Conservation (phyloP, 169 alveolate species). For the Plasmodium ovale region DNA sequence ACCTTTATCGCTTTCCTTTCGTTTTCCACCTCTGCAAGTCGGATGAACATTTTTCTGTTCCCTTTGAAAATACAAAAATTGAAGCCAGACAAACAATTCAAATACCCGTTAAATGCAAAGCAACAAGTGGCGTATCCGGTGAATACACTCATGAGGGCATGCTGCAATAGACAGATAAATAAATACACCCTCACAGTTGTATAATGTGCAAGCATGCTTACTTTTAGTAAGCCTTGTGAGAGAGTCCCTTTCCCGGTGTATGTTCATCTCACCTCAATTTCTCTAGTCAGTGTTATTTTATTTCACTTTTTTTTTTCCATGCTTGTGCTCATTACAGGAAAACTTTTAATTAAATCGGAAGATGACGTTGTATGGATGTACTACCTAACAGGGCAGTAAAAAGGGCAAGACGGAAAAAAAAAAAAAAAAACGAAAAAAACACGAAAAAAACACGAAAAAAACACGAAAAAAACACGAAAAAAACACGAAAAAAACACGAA, state of each 20-base stretch:
- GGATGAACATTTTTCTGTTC: conserved; percentile 58
- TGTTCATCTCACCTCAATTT: neutral
- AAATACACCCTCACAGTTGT: neutral
- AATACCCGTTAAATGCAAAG: conserved; percentile 63
- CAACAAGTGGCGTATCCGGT: conserved; percentile 67
- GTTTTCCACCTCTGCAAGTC: conserved; percentile 5
- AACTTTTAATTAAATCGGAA: conserved; percentile 67
- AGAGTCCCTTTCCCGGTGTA: neutral
- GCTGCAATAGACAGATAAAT: neutral
- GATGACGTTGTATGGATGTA: conserved; percentile 67
- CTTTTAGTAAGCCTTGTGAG: neutral
- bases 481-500: neutral
- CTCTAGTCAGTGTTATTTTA: neutral
- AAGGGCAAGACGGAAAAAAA: neutral
- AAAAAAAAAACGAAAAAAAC: neutral
- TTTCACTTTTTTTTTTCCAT: neutral
- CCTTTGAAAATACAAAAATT: conserved; percentile 51
- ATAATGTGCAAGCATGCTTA: neutral
- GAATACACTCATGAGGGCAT: neutral
- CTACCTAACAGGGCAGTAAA: conserved; percentile 70
- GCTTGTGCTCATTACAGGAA: conserved; percentile 33
- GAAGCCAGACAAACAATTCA: conserved; percentile 65
- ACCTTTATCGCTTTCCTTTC: too few relatives aligned
- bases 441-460: neutral
- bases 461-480: neutral